These are phyloP conservation scores for Hysterangium stoloniferum DNA, from an alignment of 768 basidiomycete species.

Conservation along the genomic window DNA sequence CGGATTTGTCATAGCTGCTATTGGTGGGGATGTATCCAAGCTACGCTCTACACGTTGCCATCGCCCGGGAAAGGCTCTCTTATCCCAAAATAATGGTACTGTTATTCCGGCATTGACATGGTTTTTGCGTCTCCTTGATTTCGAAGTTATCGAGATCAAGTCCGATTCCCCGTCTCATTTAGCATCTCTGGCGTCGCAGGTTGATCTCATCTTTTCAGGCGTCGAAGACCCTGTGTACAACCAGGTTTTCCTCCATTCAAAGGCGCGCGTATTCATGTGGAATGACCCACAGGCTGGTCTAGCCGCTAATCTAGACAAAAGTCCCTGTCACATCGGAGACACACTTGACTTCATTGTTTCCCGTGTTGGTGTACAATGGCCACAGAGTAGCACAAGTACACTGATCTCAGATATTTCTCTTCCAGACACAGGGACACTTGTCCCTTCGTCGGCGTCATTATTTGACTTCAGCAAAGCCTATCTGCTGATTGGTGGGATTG, in stretches of 20 bases:
- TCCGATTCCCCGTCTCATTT: background rate
- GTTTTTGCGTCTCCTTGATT: background rate
- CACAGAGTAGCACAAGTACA: background rate
- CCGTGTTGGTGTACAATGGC: background rate
- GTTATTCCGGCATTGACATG: background rate
- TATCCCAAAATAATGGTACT: background rate
- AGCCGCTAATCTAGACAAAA: background rate
- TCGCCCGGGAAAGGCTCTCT: background rate
- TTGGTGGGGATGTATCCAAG: background rate
- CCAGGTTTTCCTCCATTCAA: background rate
- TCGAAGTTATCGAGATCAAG: background rate
- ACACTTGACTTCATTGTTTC: constrained; percentile 7
- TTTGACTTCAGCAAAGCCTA: constrained; percentile 27
- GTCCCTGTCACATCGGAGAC: constrained; percentile 16
- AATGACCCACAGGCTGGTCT: constrained; percentile 10
- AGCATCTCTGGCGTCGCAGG: background rate
- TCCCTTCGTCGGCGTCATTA: constrained; percentile 16
- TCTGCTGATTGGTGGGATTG: constrained; percentile 32
- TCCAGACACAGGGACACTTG: background rate
- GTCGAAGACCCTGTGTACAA: background rate
- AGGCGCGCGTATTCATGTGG: constrained; percentile 13
- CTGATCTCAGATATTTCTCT: background rate
- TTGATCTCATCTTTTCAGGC: background rate
- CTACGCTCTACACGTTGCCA: background rate
- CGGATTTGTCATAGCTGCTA: background rate